phyloP scores from a whole-genome alignment of 1,139 yeast species.

The Blastobotrys elegans region DNA sequence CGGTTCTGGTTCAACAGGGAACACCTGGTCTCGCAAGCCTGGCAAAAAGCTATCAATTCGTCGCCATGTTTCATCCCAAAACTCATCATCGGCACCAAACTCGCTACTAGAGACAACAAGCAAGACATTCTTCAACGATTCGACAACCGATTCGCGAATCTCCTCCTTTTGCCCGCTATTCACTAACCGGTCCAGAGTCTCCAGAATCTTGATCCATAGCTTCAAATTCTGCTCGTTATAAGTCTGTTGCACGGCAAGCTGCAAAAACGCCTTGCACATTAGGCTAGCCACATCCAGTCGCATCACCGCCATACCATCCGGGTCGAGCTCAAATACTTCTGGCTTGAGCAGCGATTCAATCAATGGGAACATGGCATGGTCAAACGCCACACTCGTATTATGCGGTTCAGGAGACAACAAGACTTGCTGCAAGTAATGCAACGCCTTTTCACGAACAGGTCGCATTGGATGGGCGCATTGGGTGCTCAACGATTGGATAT shows the following conservation, averaged over 20 bases:
- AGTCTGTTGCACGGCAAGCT: slow-evolving; percentile 40
- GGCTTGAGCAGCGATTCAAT: slow-evolving; percentile 60
- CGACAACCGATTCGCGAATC: slow-evolving; percentile 54
- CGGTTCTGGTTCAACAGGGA: slow-evolving; percentile 6
- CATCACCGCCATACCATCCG: slow-evolving; percentile 57
- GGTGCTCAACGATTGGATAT: slow-evolving; percentile 62
- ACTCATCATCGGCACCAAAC: slow-evolving; percentile 40
- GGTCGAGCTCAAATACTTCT: slow-evolving; percentile 63
- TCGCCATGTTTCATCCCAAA: slow-evolving; percentile 43
- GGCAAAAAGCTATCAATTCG: slow-evolving; percentile 46
- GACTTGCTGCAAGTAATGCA: slow-evolving; percentile 44
- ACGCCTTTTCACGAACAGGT: slow-evolving; percentile 63
- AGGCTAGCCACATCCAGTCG: slow-evolving; percentile 63
- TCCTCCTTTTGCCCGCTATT: slow-evolving; percentile 38
- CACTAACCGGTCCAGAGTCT: slow-evolving; percentile 45
- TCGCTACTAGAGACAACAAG: slow-evolving; percentile 40
- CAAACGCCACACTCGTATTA: slow-evolving; percentile 49
- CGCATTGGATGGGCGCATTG: slow-evolving; percentile 88
- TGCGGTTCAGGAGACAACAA: slow-evolving; percentile 38
- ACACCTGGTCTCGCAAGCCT: slow-evolving; percentile 36
- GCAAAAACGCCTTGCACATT: slow-evolving; percentile 67
- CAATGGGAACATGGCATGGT: slow-evolving; percentile 70
- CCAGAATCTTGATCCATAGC: slow-evolving; percentile 44
- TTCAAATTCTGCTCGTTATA: slow-evolving; percentile 34
- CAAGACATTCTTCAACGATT: slow-evolving; percentile 56